phyloP scores from a whole-genome alignment of 164 flowering plant species.

The Cinnamomum chago region DNA sequence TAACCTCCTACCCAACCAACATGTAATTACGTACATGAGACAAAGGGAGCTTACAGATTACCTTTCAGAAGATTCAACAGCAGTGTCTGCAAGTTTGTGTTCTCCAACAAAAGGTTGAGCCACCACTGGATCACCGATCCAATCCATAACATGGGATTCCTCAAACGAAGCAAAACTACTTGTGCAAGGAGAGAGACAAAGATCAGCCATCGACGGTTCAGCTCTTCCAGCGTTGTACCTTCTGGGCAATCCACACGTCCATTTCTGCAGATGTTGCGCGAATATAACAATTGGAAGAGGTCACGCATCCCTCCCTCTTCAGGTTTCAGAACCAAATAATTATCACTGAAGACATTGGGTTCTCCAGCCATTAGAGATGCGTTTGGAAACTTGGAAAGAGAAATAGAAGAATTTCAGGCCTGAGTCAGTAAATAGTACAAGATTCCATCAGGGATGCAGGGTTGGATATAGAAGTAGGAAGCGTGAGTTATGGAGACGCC shows the following conservation, averaged over 20 bases:
- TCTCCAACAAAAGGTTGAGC: conserved; percentile 36
- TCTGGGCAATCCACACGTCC: conserved; percentile 27
- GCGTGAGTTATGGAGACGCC: background rate
- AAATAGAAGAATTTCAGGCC: background rate
- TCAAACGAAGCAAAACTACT: conserved; percentile 17
- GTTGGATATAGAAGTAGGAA: background rate
- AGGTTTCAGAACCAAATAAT: conserved; percentile 33
- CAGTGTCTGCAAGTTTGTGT: conserved; percentile 28
- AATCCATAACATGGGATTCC: conserved; percentile 22
- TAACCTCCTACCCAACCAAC: too few relatives aligned
- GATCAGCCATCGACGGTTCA: conserved; percentile 39
- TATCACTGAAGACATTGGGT: conserved; percentile 7
- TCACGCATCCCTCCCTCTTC: conserved; percentile 30
- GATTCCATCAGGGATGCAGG: background rate
- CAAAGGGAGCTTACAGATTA: conserved; percentile 7
- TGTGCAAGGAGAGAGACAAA: conserved; percentile 38
- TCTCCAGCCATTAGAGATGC: conserved; percentile 5
- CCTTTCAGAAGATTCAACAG: conserved; percentile 33
- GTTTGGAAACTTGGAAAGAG: background rate
- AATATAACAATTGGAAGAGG: conserved; percentile 25
- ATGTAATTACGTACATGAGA: too few relatives aligned
- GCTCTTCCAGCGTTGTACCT: conserved; percentile 1
- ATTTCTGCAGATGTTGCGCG: conserved; percentile 14
- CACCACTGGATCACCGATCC: conserved; percentile 30
- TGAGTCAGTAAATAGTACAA: background rate